Percentiles rank a stretch among this genome's conserved stretches.
These are phyloP conservation scores for Chenopodium album DNA, from an alignment of 148 eudicot species.

Conservation along the genomic window DNA sequence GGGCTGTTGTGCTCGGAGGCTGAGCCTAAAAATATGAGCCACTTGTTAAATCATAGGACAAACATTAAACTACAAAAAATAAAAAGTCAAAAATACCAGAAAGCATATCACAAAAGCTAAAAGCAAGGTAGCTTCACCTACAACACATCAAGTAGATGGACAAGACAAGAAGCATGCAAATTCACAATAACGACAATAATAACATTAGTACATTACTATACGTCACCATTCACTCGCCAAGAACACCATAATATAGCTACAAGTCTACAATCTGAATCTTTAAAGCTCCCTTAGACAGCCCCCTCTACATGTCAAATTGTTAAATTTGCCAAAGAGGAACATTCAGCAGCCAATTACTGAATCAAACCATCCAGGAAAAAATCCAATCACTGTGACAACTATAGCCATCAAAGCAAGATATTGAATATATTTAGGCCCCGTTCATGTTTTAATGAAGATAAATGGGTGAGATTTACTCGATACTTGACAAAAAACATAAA, in stretches of 20 bases:
- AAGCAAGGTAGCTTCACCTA: background rate
- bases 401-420: constrained; percentile 4
- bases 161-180: background rate
- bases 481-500: background rate
- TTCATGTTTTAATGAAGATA: background rate
- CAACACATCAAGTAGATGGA: background rate
- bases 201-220: background rate
- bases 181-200: background rate
- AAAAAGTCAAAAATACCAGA: background rate
- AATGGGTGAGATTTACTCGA: background rate
- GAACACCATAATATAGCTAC: background rate
- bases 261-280: background rate
- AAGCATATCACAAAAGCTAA: background rate
- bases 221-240: background rate
- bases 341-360: background rate
- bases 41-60: background rate
- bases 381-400: background rate
- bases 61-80: background rate
- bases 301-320: background rate
- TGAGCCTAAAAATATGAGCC: constrained; percentile 36
- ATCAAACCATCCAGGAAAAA: background rate
- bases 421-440: background rate
- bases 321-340: background rate
- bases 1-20: constrained; percentile 26
- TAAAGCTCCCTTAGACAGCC: background rate